These are phyloP conservation scores for Desmodesmus armatus DNA, from an alignment of 139 green algal species.

Conservation along the genomic window DNA sequence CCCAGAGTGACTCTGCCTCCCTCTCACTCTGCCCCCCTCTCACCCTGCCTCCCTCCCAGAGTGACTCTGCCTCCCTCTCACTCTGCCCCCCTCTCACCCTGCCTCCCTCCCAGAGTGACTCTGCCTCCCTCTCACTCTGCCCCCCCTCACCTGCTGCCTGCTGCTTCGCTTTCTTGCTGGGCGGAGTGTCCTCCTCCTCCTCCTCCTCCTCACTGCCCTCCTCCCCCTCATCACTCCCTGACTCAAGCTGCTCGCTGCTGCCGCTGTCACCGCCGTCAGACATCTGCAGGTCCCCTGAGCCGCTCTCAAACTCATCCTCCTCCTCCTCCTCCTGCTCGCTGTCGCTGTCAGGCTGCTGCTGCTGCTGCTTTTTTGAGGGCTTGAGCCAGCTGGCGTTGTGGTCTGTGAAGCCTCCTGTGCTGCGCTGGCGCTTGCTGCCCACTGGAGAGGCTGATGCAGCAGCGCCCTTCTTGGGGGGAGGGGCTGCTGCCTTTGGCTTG, in stretches of 20 bases:
- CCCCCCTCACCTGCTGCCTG: constrained; percentile 29
- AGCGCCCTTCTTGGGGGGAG: no score
- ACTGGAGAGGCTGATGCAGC: neutral
- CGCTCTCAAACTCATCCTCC: neutral
- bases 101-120: no score
- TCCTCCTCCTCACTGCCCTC: constrained; percentile 41
- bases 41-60: no score
- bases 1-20: no score
- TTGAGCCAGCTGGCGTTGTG: constrained; percentile 29
- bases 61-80: no score
- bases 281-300: no score
- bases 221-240: neutral
- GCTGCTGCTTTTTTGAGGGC: constrained; percentile 30
- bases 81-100: neutral
- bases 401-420: constrained; percentile 27
- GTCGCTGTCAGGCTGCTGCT: constrained; percentile 22
- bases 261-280: neutral
- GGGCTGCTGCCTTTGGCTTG: neutral
- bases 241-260: neutral
- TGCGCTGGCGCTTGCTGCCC: constrained; percentile 4
- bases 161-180: constrained; percentile 45
- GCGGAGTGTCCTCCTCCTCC: constrained; percentile 28
- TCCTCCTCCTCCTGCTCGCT: constrained; percentile 33
- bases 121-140: no score
- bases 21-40: no score